Evolutionary conservation across 495 filamentous ascomycete species (phyloP).

Genomic region (Collariella sp.): DNA sequence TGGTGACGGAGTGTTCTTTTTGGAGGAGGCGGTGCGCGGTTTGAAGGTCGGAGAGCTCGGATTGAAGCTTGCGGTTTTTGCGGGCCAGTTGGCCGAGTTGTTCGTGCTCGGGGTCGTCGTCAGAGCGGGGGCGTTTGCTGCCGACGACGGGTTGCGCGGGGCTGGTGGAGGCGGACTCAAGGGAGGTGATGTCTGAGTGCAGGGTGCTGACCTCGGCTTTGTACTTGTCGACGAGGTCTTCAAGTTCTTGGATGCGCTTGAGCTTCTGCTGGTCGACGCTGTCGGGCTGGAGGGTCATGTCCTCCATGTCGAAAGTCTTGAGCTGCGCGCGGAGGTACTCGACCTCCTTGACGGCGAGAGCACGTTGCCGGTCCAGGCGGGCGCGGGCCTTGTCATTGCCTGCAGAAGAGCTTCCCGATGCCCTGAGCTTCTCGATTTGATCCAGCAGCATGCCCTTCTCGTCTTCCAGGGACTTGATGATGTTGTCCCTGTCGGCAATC

Average conservation of each 20-base stretch:
- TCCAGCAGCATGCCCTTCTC: slow-evolving; percentile 51
- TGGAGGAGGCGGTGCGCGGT: slow-evolving; percentile 56
- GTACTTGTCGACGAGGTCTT: slow-evolving; percentile 79
- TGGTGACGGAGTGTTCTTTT: slow-evolving; percentile 63
- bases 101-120: slow-evolving; percentile 58
- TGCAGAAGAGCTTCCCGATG: slow-evolving; percentile 28
- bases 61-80: slow-evolving; percentile 78
- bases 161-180: slow-evolving; percentile 36
- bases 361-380: slow-evolving; percentile 68
- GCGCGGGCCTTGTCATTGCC: slow-evolving; percentile 56
- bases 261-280: slow-evolving; percentile 68
- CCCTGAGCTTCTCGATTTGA: slow-evolving; percentile 64
- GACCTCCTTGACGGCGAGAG: slow-evolving; percentile 80
- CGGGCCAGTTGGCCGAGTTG: slow-evolving; percentile 73
- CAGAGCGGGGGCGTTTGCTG: slow-evolving; percentile 48
- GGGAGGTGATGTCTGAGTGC: slow-evolving; percentile 59
- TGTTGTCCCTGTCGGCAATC: slow-evolving; percentile 67
- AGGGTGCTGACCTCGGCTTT: slow-evolving; percentile 70
- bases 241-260: slow-evolving; percentile 69
- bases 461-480: slow-evolving; percentile 61
- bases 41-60: slow-evolving; percentile 61
- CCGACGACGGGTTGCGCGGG: slow-evolving; percentile 30
- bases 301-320: slow-evolving; percentile 84
- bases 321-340: slow-evolving; percentile 89
- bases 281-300: slow-evolving; percentile 71